Percentiles rank a stretch among this genome's conserved stretches.
These are phyloP conservation scores for Triadica sebifera DNA, from an alignment of 345 rosid species.

Conservation along the genomic window DNA sequence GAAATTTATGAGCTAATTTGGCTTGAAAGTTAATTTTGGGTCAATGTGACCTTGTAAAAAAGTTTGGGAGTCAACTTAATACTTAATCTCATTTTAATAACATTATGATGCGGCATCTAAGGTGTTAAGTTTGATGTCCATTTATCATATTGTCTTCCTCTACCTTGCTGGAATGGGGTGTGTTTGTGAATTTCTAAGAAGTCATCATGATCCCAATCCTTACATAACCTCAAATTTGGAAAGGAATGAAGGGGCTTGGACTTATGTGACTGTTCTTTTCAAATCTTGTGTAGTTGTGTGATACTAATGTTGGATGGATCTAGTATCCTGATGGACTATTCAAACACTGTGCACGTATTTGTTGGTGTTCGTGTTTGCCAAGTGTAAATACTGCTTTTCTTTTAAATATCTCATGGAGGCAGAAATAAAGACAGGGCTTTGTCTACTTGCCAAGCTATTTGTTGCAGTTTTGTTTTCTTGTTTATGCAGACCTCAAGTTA, in stretches of 20 bases:
- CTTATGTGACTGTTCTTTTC: neutral
- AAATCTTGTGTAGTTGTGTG: too few species aligned
- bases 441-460: neutral
- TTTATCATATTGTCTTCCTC: neutral
- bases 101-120: neutral
- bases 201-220: neutral
- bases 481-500: neutral
- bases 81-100: too few species aligned
- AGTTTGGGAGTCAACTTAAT: too few species aligned
- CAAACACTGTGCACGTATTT: too few species aligned
- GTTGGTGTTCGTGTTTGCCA: conserved; percentile 1
- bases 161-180: neutral
- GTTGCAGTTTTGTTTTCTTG: neutral
- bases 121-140: neutral
- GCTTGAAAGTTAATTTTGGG: too few species aligned
- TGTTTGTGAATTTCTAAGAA: neutral
- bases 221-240: too few species aligned
- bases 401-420: neutral
- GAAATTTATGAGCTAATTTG: too few species aligned
- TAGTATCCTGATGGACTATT: neutral
- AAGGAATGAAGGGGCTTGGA: too few species aligned
- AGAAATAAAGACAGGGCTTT: neutral
- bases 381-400: neutral
- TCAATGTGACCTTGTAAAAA: too few species aligned
- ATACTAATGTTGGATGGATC: neutral